Base-by-base conservation (phyloP, 2,329 filamentous ascomycete species). In the Curvularia spicifera region DNA sequence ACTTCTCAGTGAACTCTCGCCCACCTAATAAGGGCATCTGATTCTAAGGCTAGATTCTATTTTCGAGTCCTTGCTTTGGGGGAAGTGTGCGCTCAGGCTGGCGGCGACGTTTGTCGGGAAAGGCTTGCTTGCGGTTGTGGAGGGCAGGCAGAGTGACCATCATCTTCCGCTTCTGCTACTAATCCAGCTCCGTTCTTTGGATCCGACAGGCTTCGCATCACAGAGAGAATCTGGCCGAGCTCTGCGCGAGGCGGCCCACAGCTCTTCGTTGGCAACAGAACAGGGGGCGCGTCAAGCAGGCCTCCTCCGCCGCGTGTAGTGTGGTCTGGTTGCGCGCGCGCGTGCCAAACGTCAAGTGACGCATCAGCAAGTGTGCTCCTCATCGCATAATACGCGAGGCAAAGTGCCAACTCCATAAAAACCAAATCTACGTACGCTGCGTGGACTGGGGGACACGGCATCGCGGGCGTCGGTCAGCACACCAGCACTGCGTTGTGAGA, bases 21-120 rank as follows among this genome's bases (percentile, higher is more conserved):
- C 74, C 73, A 69, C 65, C 57, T 74, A 74, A 75, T 74, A 74
- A 75, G 74, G 74, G 74, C 72, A 63, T 75, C 70, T 75, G 71
- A 65, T 72, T 71, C 65, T 71, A 60, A 70, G 59, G 64, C 69
- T 75, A 73, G 71, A 71, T 68, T 71, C 67, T 59, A 45, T 62
- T 68, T 68, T 64, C 65, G 64, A 65, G 63, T 67, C 68, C 64
- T 66, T 70, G 66, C 68, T 69, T 70, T 70, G 70, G 61, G 65
- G 69, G 65, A 69, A 64, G 66, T 66, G 68, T 69, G 68, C 66
- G 64, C 61, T 70, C 62, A 64, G 67, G 67, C 66, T 66, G 66
- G 71, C 68, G 63, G 71, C 70, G 68, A 65, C 63, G 64, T 72
- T 69, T 68, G 63, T 63, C 42, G 62, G 64, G 66, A 61, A 65